Conservation (phyloP, 2,329 filamentous ascomycete genomes). For the Arthrobotrys sphaeroides region DNA sequence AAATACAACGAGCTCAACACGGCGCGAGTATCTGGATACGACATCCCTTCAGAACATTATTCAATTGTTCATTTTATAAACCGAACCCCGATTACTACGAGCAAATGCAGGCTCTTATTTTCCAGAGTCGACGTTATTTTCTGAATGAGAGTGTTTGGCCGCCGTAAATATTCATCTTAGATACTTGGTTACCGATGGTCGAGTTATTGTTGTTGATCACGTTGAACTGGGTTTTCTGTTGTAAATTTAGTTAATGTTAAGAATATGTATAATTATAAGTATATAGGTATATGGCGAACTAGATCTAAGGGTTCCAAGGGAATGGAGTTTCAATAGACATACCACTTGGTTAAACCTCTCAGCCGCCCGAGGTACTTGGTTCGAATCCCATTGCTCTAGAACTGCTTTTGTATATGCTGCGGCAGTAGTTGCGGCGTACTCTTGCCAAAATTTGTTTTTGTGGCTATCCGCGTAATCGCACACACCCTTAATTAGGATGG, state of each 20-base stretch:
- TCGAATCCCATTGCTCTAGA: conserved; percentile 34
- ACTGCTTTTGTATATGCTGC: conserved; percentile 60
- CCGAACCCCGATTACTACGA: too few species aligned
- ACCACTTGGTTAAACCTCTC: background rate
- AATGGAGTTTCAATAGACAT: background rate
- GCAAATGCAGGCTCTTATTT: too few species aligned
- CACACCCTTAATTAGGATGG: conserved; percentile 60
- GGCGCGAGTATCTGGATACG: too few species aligned
- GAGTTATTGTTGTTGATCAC: background rate
- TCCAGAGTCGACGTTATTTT: too few species aligned
- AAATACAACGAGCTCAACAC: background rate
- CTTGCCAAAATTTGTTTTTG: conserved; percentile 62
- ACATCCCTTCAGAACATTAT: too few species aligned
- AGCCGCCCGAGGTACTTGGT: background rate
- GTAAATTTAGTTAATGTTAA: background rate
- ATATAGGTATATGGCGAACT: too few species aligned
- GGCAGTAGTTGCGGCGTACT: conserved; percentile 61
- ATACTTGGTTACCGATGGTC: background rate
- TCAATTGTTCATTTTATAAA: too few species aligned
- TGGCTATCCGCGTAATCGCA: conserved; percentile 63
- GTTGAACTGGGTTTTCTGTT: background rate
- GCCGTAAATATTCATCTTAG: background rate
- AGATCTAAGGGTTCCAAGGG: too few species aligned
- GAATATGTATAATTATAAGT: too few species aligned
- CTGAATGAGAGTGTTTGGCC: background rate